Evolutionary conservation across 108 stramenopile species (phyloP).

Genomic region (Conticribra guillardii): DNA sequence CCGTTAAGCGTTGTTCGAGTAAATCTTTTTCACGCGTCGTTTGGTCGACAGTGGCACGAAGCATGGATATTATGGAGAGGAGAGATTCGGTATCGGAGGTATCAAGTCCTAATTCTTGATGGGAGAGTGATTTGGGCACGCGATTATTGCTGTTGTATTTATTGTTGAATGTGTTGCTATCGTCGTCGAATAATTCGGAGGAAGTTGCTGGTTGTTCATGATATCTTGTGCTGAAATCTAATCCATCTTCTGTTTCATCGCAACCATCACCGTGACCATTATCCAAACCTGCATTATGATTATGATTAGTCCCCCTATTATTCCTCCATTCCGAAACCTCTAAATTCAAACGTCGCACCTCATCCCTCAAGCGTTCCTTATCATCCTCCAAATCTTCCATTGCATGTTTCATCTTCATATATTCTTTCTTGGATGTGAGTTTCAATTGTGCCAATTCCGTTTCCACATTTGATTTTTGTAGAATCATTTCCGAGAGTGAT

Average conservation of each 20-base stretch:
- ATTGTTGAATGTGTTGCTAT: background rate
- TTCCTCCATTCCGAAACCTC: conserved; percentile 22
- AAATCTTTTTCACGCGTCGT: conserved; percentile 25
- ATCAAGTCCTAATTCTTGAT: background rate
- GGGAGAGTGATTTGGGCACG: background rate
- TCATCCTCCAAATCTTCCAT: conserved; percentile 11
- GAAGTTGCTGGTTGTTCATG: too few relatives aligned
- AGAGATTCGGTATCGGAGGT: conserved; percentile 25
- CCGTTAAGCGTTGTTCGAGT: conserved; percentile 25
- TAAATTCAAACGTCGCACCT: conserved; percentile 26
- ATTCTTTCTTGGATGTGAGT: background rate
- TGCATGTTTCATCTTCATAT: background rate
- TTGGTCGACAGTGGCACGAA: conserved; percentile 32
- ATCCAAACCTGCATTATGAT: background rate
- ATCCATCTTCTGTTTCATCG: background rate
- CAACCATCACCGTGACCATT: conserved; percentile 1
- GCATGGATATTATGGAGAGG: conserved; percentile 32
- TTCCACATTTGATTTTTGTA: background rate
- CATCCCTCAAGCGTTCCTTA: conserved; percentile 21
- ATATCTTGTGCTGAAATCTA: too few relatives aligned
- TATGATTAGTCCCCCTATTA: background rate
- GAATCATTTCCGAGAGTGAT: background rate
- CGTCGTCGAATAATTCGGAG: too few relatives aligned
- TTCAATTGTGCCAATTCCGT: background rate
- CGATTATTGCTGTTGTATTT: background rate